Conservation (phyloP, 306 rosid genomes). For the Glycine latifolia region DNA sequence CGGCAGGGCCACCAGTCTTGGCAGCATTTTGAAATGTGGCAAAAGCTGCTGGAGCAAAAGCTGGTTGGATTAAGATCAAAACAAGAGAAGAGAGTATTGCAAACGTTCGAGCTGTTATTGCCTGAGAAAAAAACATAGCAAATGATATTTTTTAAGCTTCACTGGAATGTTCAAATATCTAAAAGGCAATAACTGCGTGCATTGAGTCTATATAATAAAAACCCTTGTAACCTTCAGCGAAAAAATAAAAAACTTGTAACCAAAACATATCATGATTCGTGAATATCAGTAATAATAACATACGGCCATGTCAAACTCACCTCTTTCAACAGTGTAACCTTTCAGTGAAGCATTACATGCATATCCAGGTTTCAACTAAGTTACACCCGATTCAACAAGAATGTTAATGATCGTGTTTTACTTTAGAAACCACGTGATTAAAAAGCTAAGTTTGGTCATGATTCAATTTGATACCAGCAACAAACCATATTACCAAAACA, state of each 20-base stretch:
- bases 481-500: background rate
- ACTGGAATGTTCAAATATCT: background rate
- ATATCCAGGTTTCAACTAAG: conserved; percentile 18
- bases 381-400: conserved; percentile 1
- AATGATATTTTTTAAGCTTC: conserved; percentile 31
- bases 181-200: conserved; percentile 3
- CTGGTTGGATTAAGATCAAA: conserved; percentile 77
- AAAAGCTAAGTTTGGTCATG: background rate
- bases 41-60: conserved; percentile 80
- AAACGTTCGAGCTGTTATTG: conserved; percentile 58
- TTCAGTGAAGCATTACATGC: conserved; percentile 1
- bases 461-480: conserved; percentile 16
- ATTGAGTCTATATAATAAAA: conserved; percentile 17
- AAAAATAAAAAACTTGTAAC: background rate
- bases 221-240: background rate
- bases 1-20: conserved; percentile 67
- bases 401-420: background rate
- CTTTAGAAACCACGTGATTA: background rate
- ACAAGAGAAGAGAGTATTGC: conserved; percentile 70
- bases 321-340: conserved; percentile 20
- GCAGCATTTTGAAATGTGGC: conserved; percentile 79
- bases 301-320: conserved; percentile 14
- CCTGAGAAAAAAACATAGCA: conserved; percentile 54
- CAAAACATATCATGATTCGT: background rate
- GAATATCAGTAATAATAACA: background rate